A percentile compares a stretch with the other conserved stretches of the same genome.
These are phyloP conservation scores for Fusarium papillatum DNA, from an alignment of 2,329 filamentous ascomycete species.

Conservation along the genomic window DNA sequence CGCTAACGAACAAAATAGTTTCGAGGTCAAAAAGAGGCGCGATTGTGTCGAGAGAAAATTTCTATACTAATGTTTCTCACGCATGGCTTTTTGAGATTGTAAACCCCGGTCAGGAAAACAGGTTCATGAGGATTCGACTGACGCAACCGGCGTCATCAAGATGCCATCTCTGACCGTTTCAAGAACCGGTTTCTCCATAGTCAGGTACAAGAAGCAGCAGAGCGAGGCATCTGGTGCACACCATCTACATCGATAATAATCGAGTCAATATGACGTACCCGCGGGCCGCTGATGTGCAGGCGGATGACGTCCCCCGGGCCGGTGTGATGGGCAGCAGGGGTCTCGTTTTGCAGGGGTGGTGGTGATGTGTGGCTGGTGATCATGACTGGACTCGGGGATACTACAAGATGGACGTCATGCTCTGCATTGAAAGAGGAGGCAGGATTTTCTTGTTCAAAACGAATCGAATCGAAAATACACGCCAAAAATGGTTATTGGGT, in stretches of 20 bases:
- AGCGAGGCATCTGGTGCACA: not conserved
- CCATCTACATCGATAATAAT: constrained; percentile 4
- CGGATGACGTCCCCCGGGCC: constrained; percentile 27
- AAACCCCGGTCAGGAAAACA: constrained; percentile 32
- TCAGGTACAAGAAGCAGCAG: constrained; percentile 11
- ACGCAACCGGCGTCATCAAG: constrained; percentile 45
- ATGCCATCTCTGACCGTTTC: constrained; percentile 2
- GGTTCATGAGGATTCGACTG: constrained; percentile 32
- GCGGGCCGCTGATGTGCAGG: not conserved
- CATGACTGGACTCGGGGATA: constrained; percentile 23
- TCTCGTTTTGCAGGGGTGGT: constrained; percentile 23
- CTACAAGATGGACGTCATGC: constrained; percentile 41
- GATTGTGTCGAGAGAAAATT: constrained; percentile 13
- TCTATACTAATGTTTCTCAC: constrained; percentile 11
- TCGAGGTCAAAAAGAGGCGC: constrained; percentile 9
- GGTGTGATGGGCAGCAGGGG: not conserved
- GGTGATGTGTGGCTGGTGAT: constrained; percentile 30
- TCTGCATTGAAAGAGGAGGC: not conserved
- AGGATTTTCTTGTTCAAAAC: constrained; percentile 10
- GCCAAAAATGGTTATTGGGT: constrained; percentile 61
- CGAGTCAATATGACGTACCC: constrained; percentile 33
- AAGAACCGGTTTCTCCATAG: constrained; percentile 41
- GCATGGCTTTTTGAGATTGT: constrained; percentile 41
- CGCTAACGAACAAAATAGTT: constrained; percentile 11
- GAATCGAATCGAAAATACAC: constrained; percentile 9